These are phyloP conservation scores for Colletotrichum sublineola DNA, from an alignment of 2,329 filamentous ascomycete genomes.

Conservation along the genomic window DNA sequence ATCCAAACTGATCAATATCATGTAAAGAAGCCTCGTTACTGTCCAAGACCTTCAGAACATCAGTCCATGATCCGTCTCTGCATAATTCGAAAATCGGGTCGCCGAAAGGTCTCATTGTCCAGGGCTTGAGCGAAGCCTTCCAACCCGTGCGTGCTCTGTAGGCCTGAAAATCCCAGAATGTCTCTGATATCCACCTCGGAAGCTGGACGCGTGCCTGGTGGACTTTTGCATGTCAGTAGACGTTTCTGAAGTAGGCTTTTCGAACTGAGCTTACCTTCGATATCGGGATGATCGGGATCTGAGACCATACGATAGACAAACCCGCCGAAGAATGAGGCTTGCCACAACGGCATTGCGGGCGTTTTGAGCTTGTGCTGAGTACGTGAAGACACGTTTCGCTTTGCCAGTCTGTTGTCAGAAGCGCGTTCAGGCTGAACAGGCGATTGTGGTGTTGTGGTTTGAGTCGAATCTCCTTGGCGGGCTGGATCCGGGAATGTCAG, in stretches of 20 bases:
- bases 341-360: background rate
- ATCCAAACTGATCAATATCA: accelerated
- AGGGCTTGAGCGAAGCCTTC: conserved; percentile 9
- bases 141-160: background rate
- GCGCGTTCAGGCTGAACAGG: no score
- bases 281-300: background rate
- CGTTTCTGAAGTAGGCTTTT: background rate
- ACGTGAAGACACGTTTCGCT: accelerated
- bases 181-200: conserved; percentile 19
- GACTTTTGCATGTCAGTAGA: background rate
- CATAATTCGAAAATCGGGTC: accelerated
- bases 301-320: background rate
- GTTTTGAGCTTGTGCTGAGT: accelerated
- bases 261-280: background rate
- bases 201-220: conserved; percentile 8
- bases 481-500: no score
- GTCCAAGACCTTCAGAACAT: background rate
- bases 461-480: background rate
- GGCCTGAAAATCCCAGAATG: conserved; percentile 13
- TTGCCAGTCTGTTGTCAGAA: accelerated
- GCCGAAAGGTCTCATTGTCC: background rate
- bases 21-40: background rate
- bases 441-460: background rate
- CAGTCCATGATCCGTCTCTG: no score
- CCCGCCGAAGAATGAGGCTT: conserved; percentile 17